Percentiles rank a stretch among this genome's conserved stretches.
Evolutionary conservation across 2,329 filamentous ascomycete species (phyloP).

Genomic region (Ceratocystis variospora): DNA sequence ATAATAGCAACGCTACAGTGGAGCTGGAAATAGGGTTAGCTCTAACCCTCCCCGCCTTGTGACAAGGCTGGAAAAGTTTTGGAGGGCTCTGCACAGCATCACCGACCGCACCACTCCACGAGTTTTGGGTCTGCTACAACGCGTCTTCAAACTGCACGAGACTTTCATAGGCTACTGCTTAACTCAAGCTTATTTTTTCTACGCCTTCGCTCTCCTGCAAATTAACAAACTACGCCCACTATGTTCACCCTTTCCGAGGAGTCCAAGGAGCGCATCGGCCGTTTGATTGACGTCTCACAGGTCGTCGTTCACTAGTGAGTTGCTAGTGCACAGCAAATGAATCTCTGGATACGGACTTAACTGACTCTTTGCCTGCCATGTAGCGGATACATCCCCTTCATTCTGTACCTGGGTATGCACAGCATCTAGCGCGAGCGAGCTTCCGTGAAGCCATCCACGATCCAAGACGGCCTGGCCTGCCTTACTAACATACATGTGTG

Average conservation of each 20-base stretch:
- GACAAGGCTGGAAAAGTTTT: slow-evolving; percentile 19
- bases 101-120: not conserved
- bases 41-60: not conserved
- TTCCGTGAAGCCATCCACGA: slow-evolving; percentile 1
- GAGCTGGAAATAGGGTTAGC: not conserved
- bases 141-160: not conserved
- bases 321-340: not conserved
- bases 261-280: slow-evolving; percentile 97
- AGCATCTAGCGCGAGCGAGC: slow-evolving; percentile 21
- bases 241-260: slow-evolving; percentile 77
- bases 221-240: not conserved
- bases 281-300: slow-evolving; percentile 87
- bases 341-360: not conserved
- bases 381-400: slow-evolving; percentile 90
- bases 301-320: slow-evolving; percentile 91
- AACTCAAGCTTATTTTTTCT: not conserved
- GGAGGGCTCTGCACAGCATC: not conserved
- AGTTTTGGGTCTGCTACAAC: not conserved
- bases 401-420: slow-evolving; percentile 78
- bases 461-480: not conserved
- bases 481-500: slow-evolving; percentile 23
- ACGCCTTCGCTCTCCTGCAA: not conserved
- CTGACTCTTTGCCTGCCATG: not conserved
- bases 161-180: not conserved
- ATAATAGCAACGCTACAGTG: not conserved